phyloP scores from a whole-genome alignment of 768 basidiomycete species.

The Boletellus ananiceps region DNA sequence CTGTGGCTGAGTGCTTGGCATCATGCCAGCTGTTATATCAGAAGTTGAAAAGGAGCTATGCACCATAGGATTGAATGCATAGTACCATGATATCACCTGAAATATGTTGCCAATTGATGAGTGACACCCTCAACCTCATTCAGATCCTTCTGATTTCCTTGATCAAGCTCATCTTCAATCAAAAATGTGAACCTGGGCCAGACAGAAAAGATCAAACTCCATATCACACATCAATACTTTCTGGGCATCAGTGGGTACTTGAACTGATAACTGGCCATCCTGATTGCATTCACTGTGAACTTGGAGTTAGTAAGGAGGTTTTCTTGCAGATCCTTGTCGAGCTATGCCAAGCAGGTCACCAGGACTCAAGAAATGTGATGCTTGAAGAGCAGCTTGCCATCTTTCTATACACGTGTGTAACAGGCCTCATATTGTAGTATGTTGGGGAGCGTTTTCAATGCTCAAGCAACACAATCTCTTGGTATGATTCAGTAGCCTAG shows the following conservation, averaged over 20 bases:
- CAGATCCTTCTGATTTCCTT: no score
- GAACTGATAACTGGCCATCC: constrained; percentile 3
- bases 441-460: background rate
- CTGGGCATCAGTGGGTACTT: constrained; percentile 1
- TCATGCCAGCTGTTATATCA: no score
- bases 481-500: background rate
- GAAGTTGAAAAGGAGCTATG: no score
- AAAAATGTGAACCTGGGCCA: no score
- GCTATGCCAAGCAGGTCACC: background rate
- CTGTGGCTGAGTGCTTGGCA: no score
- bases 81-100: no score
- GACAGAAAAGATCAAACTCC: no score
- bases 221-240: background rate
- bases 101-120: no score
- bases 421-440: background rate
- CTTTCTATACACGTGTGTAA: background rate
- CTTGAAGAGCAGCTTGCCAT: background rate
- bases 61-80: no score
- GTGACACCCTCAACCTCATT: no score
- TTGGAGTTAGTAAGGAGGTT: background rate
- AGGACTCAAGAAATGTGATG: background rate
- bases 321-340: background rate
- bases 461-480: background rate
- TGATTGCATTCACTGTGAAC: background rate
- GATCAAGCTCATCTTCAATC: no score